A percentile compares a stretch with the other conserved stretches of the same genome.
phyloP scores from a whole-genome alignment of 2,329 filamentous ascomycete species.

The Incumbomyces delicatus region DNA sequence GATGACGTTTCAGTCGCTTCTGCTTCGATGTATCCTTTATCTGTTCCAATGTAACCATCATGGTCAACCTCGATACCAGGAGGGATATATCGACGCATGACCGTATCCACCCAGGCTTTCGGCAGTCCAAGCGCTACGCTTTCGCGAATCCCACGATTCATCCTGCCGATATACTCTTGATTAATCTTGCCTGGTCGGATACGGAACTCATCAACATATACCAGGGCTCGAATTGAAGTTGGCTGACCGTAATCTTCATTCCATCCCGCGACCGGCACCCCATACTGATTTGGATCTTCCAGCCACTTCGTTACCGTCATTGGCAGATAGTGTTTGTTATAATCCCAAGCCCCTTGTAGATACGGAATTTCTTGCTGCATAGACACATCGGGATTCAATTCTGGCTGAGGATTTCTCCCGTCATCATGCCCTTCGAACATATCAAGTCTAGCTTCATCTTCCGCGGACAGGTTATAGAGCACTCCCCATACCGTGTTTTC shows the following conservation, averaged over 20 bases:
- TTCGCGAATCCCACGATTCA: slow-evolving; percentile 35
- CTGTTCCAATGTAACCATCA: slow-evolving; percentile 16
- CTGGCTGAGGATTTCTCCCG: slow-evolving; percentile 12
- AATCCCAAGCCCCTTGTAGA: slow-evolving; percentile 18
- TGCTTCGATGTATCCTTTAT: slow-evolving; percentile 17
- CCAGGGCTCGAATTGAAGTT: slow-evolving; percentile 23
- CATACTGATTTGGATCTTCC: slow-evolving; percentile 12
- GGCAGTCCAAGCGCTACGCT: slow-evolving; percentile 26
- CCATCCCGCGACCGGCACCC: slow-evolving; percentile 10
- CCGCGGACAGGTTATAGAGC: slow-evolving; percentile 31
- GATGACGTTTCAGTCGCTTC: slow-evolving; percentile 12
- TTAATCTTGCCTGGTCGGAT: slow-evolving; percentile 26
- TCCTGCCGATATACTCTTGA: slow-evolving; percentile 31
- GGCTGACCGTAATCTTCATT: not conserved
- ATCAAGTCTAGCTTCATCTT: slow-evolving; percentile 30
- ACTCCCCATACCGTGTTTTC: slow-evolving; percentile 29
- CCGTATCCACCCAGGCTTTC: slow-evolving; percentile 26
- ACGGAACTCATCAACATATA: slow-evolving; percentile 34
- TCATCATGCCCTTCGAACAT: slow-evolving; percentile 22
- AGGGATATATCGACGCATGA: slow-evolving; percentile 32
- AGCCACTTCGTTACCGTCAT: slow-evolving; percentile 16
- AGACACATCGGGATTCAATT: slow-evolving; percentile 12
- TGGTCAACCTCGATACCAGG: slow-evolving; percentile 13
- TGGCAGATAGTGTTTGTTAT: slow-evolving; percentile 21
- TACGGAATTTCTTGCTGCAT: slow-evolving; percentile 11